Base-by-base conservation (phyloP, 257 asterid species). In the Solanum raphanifolium region DNA sequence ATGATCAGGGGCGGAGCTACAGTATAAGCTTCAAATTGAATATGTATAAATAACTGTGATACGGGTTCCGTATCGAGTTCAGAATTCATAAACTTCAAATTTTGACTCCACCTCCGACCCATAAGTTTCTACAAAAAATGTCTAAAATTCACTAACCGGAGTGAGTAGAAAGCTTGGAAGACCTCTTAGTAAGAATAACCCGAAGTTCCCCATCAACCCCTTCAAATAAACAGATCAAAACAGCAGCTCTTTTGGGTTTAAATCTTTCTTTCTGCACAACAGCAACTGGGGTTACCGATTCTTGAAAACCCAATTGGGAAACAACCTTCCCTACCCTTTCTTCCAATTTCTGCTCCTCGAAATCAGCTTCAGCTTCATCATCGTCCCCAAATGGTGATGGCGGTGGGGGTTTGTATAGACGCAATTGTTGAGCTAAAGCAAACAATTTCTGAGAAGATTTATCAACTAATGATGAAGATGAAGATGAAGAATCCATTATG, bases 181-280 rank as follows among this genome's bases (percentile, higher is more conserved):
- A 95, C 90, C 99, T 92, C 93, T 95, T 94, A 13, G 99, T 95
- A 79, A 97, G 99, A 89, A 97, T 93, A 52, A 97, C 99, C 79
- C 98, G 90, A 18, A 93, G 83, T 41, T 97, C 98, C 11, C 99
- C 98, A 81, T 65, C 88, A 87, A 91, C 96, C 65, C 96, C 99
- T 95, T 94, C 98, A 89, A 95, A 97, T 5, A 97, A 92, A 91
- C 99, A 97, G 78, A 97, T 90, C 82, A 97, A 93, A 55, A 97
- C 99, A 81, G 99, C 99, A 43, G 99, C 99, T 83, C 94, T 93
- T 91, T 94, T 95, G 82, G 99, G 98, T 60, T 85, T 92, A 87
- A 94, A 95, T 82, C 92, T 90, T 81, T 94, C 94, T 7, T 91
- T 83, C 75, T 89, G 91, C 52, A 36, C 84, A 38, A 84, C 92